Conservation (phyloP, 371 early-diverging fungal species). For the Massospora cicadina region DNA sequence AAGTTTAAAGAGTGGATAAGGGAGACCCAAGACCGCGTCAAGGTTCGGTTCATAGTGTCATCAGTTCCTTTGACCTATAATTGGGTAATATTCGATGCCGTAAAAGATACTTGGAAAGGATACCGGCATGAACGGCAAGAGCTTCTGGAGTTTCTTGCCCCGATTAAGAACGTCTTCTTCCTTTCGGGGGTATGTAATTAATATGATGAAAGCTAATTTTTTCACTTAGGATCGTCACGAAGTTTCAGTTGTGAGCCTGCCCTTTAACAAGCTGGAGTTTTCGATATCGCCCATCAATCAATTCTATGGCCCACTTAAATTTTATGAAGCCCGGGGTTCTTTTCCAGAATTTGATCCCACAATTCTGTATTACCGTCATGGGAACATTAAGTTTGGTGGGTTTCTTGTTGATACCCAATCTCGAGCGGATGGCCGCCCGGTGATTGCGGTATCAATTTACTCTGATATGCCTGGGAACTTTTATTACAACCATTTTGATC, state of each 20-base stretch:
- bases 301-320: slow-evolving; percentile 21
- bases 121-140: slow-evolving; percentile 22
- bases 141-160: slow-evolving; percentile 16
- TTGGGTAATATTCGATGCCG: slow-evolving; percentile 20
- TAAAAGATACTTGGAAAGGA: slow-evolving; percentile 26
- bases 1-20: background rate
- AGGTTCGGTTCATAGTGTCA: slow-evolving; percentile 24
- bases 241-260: slow-evolving; percentile 22
- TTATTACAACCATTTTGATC: slow-evolving; percentile 1
- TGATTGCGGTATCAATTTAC: slow-evolving; percentile 1
- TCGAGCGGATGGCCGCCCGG: background rate
- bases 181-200: slow-evolving; percentile 20
- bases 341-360: background rate
- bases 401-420: slow-evolving; percentile 7
- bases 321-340: background rate
- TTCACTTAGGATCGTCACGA: slow-evolving; percentile 21
- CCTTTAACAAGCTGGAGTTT: slow-evolving; percentile 21
- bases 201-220: background rate
- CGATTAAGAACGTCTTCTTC: slow-evolving; percentile 21
- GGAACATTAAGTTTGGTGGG: slow-evolving; percentile 4
- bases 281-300: slow-evolving; percentile 26
- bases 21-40: slow-evolving; percentile 19
- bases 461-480: slow-evolving; percentile 1
- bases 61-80: slow-evolving; percentile 23
- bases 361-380: slow-evolving; percentile 1